Base-by-base conservation (phyloP, 768 basidiomycete species). In the Gymnopilus junonius region DNA sequence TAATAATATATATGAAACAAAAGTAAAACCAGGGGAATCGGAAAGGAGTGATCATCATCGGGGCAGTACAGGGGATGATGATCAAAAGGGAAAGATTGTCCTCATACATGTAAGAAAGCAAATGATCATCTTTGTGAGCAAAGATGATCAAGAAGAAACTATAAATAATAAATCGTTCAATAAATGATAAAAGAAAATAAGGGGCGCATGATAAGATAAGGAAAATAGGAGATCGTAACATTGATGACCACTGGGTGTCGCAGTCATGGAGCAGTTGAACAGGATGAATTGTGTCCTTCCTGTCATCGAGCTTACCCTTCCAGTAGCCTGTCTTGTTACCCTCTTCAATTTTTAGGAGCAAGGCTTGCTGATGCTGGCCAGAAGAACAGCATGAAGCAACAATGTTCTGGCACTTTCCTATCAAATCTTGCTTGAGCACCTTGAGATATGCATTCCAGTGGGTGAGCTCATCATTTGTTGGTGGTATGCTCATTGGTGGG, bases 221-320 rank as follows among this genome's bases (percentile, higher is more conserved):
- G n/a, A n/a, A n/a, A n/a, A n/a, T n/a, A n/a, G n/a, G n/a, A n/a
- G n/a, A n/a, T n/a, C n/a, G n/a, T n/a, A n/a, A n/a, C n/a, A n/a
- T n/a, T n/a, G 77, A 74, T 15, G 77, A 77, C 76, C 76, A 76
- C 0, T 71, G 64, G 17, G 65, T 69, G 25, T 77, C 75, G 0
- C 74, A 65, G 43, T 77, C 76, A 3, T 61, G 64, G 11, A 76
- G 60, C 1, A 76, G 65, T 12, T 63, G 37, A 7, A 74, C 61
- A 12, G 59, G 54, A 2, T 48, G 62, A 4, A 73, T 55, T n/a
- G 6, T 5, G 17, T 21, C 42, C 40, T 50, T 61, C 27, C 35
- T 58, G 53, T 8, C 6, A 23, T 31, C 40, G 37, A 8, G 59
- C 42, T 45, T 66, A n/a, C n/a, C n/a, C n/a, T n/a, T n/a, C n/a